Base-by-base conservation (phyloP, 169 alveolate genomes). In the Blepharisma undulans region DNA sequence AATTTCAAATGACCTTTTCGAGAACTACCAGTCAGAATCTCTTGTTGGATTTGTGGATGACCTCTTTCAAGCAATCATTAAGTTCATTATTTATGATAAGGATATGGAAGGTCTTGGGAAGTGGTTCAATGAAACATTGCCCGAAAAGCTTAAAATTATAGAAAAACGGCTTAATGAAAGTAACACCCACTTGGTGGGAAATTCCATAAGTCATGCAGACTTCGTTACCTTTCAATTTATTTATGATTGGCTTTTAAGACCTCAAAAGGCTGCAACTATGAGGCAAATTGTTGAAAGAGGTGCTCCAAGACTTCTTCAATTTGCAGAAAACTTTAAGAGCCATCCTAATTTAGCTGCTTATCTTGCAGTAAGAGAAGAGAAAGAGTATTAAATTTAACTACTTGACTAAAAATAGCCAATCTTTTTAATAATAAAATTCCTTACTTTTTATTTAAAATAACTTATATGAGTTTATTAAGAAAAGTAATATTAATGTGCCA, bases 1-100 rank as follows among this genome's bases (percentile, higher is more conserved):
- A 80, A 78, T 77, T 25, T 91, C 95, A 33, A 33, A 34, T 18
- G 90, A 90, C 27, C 61, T 18, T 86, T 60, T 33, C 77, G 79
- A 81, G 29, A 87, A 60, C 29, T 88, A 90, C 32, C 36, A 12
- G 4, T 27, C 74, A 21, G 93, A 84, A 14, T 76, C 82, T 25
- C 25, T 27, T 30, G 34, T 48, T 59, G 66, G 22, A 19, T 33
- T 79, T 79, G 61, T 30, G 10, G 87, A 79, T 27, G 87, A 79
- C 32, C 2, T 79, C 12, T 33, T 27, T 12, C 29, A 33, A 21
- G 12, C 61, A 25, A 4, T 30, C 1, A n/a, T 79, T n/a, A 79
- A 79, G 19, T 79, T 79, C 18, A 33, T 79, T 6, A 22, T 1
- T 27, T 33, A 22, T 18, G n/a, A 74, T 29, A 79, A 79, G 25